Percentiles rank a stretch among this genome's conserved stretches.
phyloP scores from a whole-genome alignment of 1,139 yeast species.

The Schwanniomyces etchellsii region DNA sequence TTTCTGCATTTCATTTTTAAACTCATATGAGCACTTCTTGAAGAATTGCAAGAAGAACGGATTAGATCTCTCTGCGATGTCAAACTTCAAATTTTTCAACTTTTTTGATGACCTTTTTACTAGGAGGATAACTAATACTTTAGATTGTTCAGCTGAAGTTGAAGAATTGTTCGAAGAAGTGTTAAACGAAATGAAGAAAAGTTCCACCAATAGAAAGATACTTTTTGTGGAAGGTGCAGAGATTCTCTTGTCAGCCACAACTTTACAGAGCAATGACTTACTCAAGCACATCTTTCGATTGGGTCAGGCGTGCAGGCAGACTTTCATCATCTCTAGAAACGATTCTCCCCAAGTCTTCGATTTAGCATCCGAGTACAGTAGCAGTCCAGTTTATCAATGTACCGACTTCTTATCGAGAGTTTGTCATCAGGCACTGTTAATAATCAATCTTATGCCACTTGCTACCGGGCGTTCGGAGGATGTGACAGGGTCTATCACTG shows the following conservation, averaged over 20 bases:
- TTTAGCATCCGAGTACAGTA: slow-evolving; percentile 17
- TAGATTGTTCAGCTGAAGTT: slow-evolving; percentile 12
- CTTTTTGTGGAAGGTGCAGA: slow-evolving; percentile 48
- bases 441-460: slow-evolving; percentile 56
- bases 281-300: slow-evolving; percentile 30
- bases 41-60: slow-evolving; percentile 42
- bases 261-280: slow-evolving; percentile 25
- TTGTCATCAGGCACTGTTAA: slow-evolving; percentile 44
- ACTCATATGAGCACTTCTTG: slow-evolving; percentile 29
- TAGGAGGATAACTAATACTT: slow-evolving; percentile 19
- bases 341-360: slow-evolving; percentile 38
- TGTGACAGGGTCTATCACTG: slow-evolving; percentile 65
- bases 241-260: slow-evolving; percentile 39
- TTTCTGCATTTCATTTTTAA: slow-evolving; percentile 37
- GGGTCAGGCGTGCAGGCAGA: slow-evolving; percentile 27
- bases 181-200: slow-evolving; percentile 6
- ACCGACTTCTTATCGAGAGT: slow-evolving; percentile 44
- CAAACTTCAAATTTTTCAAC: slow-evolving; percentile 40
- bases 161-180: slow-evolving; percentile 19
- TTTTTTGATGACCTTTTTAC: slow-evolving; percentile 38
- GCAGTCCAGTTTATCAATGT: slow-evolving; percentile 32
- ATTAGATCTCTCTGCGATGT: slow-evolving; percentile 22
- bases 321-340: slow-evolving; percentile 30
- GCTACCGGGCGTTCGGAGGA: slow-evolving; percentile 81
- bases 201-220: slow-evolving; percentile 15